phyloP scores from a whole-genome alignment of 352 stramenopile species.

The Phytophthora kernoviae region DNA sequence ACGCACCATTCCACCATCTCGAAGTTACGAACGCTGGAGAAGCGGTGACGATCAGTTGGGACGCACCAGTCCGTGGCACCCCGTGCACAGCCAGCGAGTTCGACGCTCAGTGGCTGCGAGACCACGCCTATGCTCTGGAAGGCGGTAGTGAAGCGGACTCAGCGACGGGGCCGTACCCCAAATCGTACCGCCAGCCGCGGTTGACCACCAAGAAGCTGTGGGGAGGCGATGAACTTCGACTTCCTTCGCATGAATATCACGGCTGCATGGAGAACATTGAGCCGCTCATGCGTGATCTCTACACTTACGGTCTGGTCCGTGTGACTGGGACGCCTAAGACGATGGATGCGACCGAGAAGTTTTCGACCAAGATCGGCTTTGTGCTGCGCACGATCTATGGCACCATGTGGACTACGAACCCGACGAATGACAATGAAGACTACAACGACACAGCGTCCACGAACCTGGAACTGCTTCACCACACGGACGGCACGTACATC shows the following conservation, averaged over 20 bases:
- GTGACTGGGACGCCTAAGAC: conserved; percentile 66
- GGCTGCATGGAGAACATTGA: conserved; percentile 56
- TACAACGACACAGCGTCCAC: conserved; percentile 91
- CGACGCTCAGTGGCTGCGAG: conserved; percentile 71
- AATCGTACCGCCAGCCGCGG: conserved; percentile 61
- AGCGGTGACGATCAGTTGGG: conserved; percentile 63
- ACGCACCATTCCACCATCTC: conserved; percentile 50
- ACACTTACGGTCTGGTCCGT: conserved; percentile 73
- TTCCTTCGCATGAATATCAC: conserved; percentile 56
- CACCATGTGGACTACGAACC: conserved; percentile 90
- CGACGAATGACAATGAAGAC: conserved; percentile 59
- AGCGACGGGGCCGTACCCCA: conserved; percentile 41
- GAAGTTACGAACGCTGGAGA: conserved; percentile 33
- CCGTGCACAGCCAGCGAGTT: conserved; percentile 68
- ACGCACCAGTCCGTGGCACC: conserved; percentile 53
- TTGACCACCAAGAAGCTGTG: conserved; percentile 60
- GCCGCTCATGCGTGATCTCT: conserved; percentile 74
- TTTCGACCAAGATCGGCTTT: conserved; percentile 84
- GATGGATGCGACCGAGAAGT: conserved; percentile 83
- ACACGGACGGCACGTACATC: conserved; percentile 91
- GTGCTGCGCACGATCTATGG: conserved; percentile 89
- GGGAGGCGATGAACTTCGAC: conserved; percentile 43
- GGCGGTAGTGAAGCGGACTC: conserved; percentile 19
- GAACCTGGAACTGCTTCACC: conserved; percentile 82
- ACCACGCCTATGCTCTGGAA: conserved; percentile 69